Conservation (phyloP, 106 monocot species). For the Dendrobium huoshanense region DNA sequence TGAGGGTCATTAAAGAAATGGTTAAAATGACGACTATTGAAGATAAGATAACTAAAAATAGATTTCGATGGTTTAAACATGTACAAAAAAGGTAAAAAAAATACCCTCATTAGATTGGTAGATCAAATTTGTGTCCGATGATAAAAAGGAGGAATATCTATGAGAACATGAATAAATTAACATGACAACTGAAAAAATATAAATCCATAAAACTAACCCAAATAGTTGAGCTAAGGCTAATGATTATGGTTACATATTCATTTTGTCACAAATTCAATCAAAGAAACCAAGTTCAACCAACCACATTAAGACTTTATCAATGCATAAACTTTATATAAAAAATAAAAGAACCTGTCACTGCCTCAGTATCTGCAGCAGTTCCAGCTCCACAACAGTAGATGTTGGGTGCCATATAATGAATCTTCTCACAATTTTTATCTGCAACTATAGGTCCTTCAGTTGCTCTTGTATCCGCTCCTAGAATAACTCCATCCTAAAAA, state of each 20-base stretch:
- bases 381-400: constrained; percentile 99
- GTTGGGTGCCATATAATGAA: constrained; percentile 98
- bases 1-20: background rate
- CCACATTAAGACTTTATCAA: background rate
- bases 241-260: background rate
- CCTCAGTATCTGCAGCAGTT: constrained; percentile 98
- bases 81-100: background rate
- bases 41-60: background rate
- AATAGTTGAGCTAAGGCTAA: background rate
- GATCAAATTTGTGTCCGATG: background rate
- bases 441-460: constrained; percentile 99
- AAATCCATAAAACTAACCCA: background rate
- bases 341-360: constrained; percentile 62
- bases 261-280: background rate
- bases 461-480: constrained; percentile 97
- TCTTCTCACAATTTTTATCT: constrained; percentile 99
- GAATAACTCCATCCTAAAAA: constrained; percentile 89
- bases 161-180: background rate
- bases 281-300: background rate
- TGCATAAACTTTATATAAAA: background rate
- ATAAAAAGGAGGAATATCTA: background rate
- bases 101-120: background rate
- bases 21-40: background rate
- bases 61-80: background rate
- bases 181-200: background rate